Evolutionary conservation across 2,329 filamentous ascomycete genomes (phyloP).

Genomic region (Pseudogymnoascus sp.): DNA sequence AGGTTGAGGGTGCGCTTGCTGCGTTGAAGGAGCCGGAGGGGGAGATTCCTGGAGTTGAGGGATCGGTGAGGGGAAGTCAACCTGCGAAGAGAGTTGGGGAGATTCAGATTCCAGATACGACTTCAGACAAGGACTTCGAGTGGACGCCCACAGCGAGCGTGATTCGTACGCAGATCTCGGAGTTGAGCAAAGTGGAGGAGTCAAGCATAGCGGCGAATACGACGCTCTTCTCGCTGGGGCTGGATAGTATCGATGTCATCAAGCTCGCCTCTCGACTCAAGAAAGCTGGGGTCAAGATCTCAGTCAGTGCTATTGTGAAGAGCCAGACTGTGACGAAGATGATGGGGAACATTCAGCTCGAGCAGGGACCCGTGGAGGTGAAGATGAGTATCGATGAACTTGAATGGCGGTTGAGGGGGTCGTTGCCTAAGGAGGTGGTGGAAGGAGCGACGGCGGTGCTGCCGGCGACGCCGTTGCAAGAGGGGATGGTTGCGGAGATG

Average conservation of each 20-base stretch:
- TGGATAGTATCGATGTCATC: slow-evolving; percentile 89
- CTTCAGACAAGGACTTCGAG: slow-evolving; percentile 32
- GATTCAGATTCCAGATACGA: neutral
- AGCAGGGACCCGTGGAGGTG: neutral
- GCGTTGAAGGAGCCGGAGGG: neutral
- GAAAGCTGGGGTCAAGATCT: slow-evolving; percentile 47
- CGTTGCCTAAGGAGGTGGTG: slow-evolving; percentile 28
- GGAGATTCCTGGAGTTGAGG: neutral
- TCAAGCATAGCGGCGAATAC: slow-evolving; percentile 46
- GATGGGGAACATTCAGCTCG: slow-evolving; percentile 22
- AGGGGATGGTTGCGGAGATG: slow-evolving; percentile 80
- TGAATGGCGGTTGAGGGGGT: slow-evolving; percentile 26
- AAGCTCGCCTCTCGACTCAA: slow-evolving; percentile 68
- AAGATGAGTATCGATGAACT: slow-evolving; percentile 18
- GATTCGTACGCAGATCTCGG: slow-evolving; percentile 55
- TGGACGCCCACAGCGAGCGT: slow-evolving; percentile 48
- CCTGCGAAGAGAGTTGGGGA: neutral
- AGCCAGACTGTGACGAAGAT: slow-evolving; percentile 60
- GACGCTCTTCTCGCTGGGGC: slow-evolving; percentile 70
- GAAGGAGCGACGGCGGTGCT: slow-evolving; percentile 45
- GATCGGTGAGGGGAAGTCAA: neutral
- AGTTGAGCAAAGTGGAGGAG: slow-evolving; percentile 45
- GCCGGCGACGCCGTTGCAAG: slow-evolving; percentile 75
- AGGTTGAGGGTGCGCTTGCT: neutral
- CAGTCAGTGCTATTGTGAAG: slow-evolving; percentile 71